These are phyloP conservation scores for Kwoniella sp. DNA, from an alignment of 768 basidiomycete species.

Conservation along the genomic window DNA sequence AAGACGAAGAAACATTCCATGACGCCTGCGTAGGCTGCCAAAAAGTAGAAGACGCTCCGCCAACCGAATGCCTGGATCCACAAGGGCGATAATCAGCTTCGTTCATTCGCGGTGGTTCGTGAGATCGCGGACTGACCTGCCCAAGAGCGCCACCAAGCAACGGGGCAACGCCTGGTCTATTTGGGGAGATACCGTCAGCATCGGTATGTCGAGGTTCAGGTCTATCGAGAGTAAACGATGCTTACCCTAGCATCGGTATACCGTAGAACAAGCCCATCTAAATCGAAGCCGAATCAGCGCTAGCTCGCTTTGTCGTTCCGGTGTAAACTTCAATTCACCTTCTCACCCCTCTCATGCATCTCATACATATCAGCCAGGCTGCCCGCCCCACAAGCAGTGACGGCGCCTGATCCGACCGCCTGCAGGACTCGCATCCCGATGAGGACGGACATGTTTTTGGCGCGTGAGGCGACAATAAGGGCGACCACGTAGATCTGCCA, in stretches of 20 bases:
- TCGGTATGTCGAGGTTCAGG: no score
- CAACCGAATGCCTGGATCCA: slow-evolving; percentile 66
- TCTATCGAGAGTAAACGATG: no score
- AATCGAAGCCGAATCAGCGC: slow-evolving; percentile 4
- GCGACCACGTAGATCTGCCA: slow-evolving; percentile 55
- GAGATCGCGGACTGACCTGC: slow-evolving; percentile 27
- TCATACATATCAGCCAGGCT: slow-evolving; percentile 57
- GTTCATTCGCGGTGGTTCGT: slow-evolving; percentile 39
- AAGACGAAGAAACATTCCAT: slow-evolving; percentile 65
- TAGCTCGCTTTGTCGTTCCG: neutral
- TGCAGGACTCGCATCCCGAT: slow-evolving; percentile 53
- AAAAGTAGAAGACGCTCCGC: slow-evolving; percentile 83
- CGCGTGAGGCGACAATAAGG: slow-evolving; percentile 46
- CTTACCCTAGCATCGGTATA: slow-evolving; percentile 67
- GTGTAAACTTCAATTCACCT: slow-evolving; percentile 38
- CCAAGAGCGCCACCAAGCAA: slow-evolving; percentile 45
- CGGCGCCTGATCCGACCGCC: slow-evolving; percentile 52
- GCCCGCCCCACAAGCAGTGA: slow-evolving; percentile 53
- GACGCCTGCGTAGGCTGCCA: slow-evolving; percentile 66
- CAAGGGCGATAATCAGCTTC: slow-evolving; percentile 68
- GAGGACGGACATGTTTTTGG: slow-evolving; percentile 50
- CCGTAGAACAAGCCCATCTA: slow-evolving; percentile 49
- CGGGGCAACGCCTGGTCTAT: slow-evolving; percentile 55
- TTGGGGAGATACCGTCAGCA: neutral
- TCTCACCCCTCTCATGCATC: slow-evolving; percentile 50